Evolutionary conservation across 192 early-diverging fungal genomes (phyloP).

Genomic region (Backusella liffmaniae): DNA sequence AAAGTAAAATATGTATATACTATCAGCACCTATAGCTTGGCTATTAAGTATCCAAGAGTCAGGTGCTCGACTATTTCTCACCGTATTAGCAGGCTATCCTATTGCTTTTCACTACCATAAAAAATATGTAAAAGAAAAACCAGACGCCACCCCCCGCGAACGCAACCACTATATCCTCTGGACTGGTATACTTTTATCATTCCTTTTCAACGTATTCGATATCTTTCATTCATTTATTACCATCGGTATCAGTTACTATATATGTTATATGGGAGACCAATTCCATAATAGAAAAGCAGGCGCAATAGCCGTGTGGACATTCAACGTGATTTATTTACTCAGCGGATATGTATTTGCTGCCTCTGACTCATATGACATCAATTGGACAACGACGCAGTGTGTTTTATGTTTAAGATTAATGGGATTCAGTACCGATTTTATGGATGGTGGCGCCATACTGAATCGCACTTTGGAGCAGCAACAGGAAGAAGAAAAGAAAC

Average conservation of each 20-base stretch:
- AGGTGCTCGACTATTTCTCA: slow-evolving; percentile 42
- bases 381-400: slow-evolving; percentile 64
- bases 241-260: slow-evolving; percentile 39
- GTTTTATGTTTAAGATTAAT: slow-evolving; percentile 61
- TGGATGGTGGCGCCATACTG: slow-evolving; percentile 38
- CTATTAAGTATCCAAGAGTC: slow-evolving; percentile 49
- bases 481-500: background rate
- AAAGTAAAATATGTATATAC: background rate
- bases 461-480: background rate
- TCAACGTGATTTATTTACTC: slow-evolving; percentile 51
- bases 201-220: slow-evolving; percentile 46
- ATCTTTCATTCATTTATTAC: slow-evolving; percentile 54
- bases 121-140: slow-evolving; percentile 19
- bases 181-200: slow-evolving; percentile 43
- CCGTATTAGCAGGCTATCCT: slow-evolving; percentile 46
- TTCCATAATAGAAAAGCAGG: slow-evolving; percentile 34
- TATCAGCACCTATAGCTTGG: slow-evolving; percentile 8
- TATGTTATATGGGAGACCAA: slow-evolving; percentile 33
- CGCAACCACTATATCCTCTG: slow-evolving; percentile 47
- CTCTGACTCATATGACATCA: slow-evolving; percentile 55
- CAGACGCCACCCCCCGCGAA: slow-evolving; percentile 33
- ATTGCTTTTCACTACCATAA: slow-evolving; percentile 44
- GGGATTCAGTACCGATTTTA: slow-evolving; percentile 58
- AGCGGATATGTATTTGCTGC: slow-evolving; percentile 42
- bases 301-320: slow-evolving; percentile 39